Percentiles rank a stretch among this genome's conserved stretches.
These are phyloP conservation scores for Ulvella scutata DNA, from an alignment of 139 green algal genomes.

Conservation along the genomic window DNA sequence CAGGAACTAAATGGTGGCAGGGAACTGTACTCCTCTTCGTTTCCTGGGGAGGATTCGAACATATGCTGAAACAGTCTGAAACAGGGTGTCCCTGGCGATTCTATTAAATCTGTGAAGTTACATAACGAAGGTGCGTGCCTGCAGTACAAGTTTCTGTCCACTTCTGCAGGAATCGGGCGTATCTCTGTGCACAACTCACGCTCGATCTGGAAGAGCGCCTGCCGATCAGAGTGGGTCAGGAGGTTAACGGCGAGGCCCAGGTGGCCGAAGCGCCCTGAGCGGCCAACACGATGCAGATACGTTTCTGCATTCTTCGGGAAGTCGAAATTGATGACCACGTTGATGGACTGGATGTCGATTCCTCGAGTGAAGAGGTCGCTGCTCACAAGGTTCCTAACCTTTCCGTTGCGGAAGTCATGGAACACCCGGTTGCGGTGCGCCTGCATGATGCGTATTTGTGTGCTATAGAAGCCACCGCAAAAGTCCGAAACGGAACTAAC, in stretches of 20 bases:
- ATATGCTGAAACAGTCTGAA: no score
- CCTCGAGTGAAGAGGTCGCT: slow-evolving; percentile 89
- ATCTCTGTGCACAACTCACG: slow-evolving; percentile 99
- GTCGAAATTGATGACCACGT: slow-evolving; percentile 99
- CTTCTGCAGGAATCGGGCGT: slow-evolving; percentile 91
- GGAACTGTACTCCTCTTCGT: no score
- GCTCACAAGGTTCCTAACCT: slow-evolving; percentile 95
- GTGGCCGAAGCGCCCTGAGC: slow-evolving; percentile 96
- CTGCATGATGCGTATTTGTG: slow-evolving; percentile 23
- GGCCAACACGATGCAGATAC: slow-evolving; percentile 94
- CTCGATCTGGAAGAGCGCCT: slow-evolving; percentile 96
- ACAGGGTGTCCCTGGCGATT: no score
- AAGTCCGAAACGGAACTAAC: no score
- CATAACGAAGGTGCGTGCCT: no score
- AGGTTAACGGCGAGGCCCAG: slow-evolving; percentile 95
- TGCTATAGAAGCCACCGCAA: no score
- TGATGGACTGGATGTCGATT: slow-evolving; percentile 98
- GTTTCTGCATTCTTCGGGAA: slow-evolving; percentile 99
- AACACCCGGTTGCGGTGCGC: slow-evolving; percentile 98
- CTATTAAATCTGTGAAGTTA: no score
- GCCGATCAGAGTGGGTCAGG: slow-evolving; percentile 96
- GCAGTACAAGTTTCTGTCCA: slow-evolving; percentile 96
- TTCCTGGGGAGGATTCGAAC: no score
- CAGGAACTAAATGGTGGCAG: no score
- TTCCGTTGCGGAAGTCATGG: slow-evolving; percentile 97